phyloP scores from a whole-genome alignment of 257 asterid species.

The Solanum chiquidenum region DNA sequence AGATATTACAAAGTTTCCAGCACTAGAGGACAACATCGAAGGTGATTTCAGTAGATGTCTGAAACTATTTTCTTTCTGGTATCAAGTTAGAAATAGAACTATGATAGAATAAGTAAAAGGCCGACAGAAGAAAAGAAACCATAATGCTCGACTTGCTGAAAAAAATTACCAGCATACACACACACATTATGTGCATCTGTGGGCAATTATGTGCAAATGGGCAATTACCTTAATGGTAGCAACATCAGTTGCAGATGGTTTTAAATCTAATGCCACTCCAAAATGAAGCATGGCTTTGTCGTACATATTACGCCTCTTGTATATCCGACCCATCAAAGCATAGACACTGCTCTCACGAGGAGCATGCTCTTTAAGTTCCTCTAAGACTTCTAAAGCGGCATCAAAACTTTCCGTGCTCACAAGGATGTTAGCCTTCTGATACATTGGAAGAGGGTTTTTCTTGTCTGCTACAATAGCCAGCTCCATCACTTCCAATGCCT shows the following conservation, averaged over 20 bases:
- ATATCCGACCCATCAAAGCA: conserved; percentile 92
- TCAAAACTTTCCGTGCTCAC: conserved; percentile 74
- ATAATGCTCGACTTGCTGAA: not conserved
- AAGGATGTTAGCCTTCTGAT: conserved; percentile 91
- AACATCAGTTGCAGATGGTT: conserved; percentile 93
- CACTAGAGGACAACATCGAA: not conserved
- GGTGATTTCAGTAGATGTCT: not conserved
- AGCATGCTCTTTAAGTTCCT: conserved; percentile 90
- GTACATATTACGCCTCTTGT: conserved; percentile 54
- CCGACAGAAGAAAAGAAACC: not conserved
- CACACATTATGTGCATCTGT: not conserved
- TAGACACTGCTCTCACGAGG: conserved; percentile 89
- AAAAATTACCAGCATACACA: not conserved
- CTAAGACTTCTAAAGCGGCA: conserved; percentile 82
- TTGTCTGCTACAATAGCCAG: conserved; percentile 83
- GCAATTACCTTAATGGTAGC: conserved; percentile 79
- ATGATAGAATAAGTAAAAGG: not conserved
- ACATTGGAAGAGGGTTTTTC: conserved; percentile 92
- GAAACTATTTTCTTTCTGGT: not conserved
- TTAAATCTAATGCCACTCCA: conserved; percentile 87
- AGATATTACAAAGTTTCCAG: not conserved
- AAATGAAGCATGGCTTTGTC: conserved; percentile 93
- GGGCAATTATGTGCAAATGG: not conserved
- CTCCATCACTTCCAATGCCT: conserved; percentile 84
- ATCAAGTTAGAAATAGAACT: not conserved